Evolutionary conservation across 306 rosid genomes (phyloP).

Genomic region (Quercus mongolica): DNA sequence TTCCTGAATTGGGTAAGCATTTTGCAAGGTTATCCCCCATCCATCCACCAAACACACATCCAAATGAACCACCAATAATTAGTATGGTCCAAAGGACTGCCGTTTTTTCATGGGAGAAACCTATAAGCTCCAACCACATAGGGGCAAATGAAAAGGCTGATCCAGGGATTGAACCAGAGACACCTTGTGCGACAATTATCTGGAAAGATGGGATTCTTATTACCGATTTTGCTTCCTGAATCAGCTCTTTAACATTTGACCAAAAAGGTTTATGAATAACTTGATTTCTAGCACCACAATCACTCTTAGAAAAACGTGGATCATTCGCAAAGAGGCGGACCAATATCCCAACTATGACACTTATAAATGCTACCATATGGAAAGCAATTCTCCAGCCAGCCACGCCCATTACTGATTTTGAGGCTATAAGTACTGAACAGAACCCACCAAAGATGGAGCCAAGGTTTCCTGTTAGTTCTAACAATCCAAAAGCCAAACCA

Average conservation of each 20-base stretch:
- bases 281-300: constrained; percentile 15
- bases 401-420: constrained; percentile 61
- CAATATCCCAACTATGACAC: constrained; percentile 60
- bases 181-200: constrained; percentile 87
- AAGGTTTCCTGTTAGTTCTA: constrained; percentile 51
- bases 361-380: constrained; percentile 62
- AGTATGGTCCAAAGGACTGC: constrained; percentile 66
- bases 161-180: constrained; percentile 80
- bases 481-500: constrained; percentile 81
- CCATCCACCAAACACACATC: constrained; percentile 73
- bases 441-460: constrained; percentile 78
- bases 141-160: constrained; percentile 71
- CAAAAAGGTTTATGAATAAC: constrained; percentile 27
- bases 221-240: constrained; percentile 66
- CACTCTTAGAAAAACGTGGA: constrained; percentile 43
- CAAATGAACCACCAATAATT: constrained; percentile 50
- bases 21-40: constrained; percentile 68
- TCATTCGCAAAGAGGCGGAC: constrained; percentile 61
- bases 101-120: constrained; percentile 71
- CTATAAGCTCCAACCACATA: constrained; percentile 80
- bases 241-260: constrained; percentile 43
- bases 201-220: constrained; percentile 66
- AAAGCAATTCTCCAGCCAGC: constrained; percentile 90
- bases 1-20: constrained; percentile 61
- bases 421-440: constrained; percentile 59